Percentiles rank a stretch among this genome's conserved stretches.
phyloP scores from a whole-genome alignment of 2,329 filamentous ascomycete genomes.

The Akanthomyces muscarius region DNA sequence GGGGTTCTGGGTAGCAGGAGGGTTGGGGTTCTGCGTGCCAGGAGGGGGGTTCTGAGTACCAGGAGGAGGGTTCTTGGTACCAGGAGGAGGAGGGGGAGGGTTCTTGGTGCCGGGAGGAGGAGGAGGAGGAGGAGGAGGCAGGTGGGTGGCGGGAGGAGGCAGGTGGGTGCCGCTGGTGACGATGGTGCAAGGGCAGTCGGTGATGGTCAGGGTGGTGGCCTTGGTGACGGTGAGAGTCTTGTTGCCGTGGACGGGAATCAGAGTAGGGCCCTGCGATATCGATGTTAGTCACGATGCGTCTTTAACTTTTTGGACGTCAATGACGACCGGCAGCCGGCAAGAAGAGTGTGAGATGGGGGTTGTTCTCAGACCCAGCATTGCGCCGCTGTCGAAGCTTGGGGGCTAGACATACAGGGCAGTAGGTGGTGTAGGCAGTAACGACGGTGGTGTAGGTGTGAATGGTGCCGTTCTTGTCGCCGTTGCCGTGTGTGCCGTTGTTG shows the following conservation, averaged over 20 bases:
- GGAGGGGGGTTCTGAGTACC: conserved; percentile 3
- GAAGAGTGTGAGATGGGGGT: not conserved
- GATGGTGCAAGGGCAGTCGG: conserved; percentile 46
- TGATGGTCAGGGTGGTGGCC: conserved; percentile 42
- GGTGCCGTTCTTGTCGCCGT: not conserved
- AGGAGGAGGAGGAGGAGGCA: conserved; percentile 11
- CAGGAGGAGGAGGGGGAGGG: conserved; percentile 15
- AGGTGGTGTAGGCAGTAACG: conserved; percentile 37
- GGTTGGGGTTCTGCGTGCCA: not conserved
- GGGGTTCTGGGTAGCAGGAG: not conserved
- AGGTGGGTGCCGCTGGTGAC: conserved; percentile 28
- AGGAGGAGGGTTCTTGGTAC: conserved; percentile 4
- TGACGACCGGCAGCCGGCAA: not conserved
- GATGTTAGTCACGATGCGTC: conserved; percentile 18
- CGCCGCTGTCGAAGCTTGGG: not conserved
- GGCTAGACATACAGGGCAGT: conserved; percentile 38
- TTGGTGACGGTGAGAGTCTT: conserved; percentile 43
- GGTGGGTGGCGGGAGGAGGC: not conserved
- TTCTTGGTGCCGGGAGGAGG: conserved; percentile 11
- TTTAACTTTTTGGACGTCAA: not conserved
- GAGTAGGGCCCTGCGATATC: conserved; percentile 33
- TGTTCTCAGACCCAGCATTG: not conserved
- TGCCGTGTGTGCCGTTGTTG: conserved; percentile 16
- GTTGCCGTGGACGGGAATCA: conserved; percentile 32
- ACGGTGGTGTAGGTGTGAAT: not conserved